Evolutionary conservation across 2,329 filamentous ascomycete species (phyloP).

Genomic region (Byssothecium circinans): DNA sequence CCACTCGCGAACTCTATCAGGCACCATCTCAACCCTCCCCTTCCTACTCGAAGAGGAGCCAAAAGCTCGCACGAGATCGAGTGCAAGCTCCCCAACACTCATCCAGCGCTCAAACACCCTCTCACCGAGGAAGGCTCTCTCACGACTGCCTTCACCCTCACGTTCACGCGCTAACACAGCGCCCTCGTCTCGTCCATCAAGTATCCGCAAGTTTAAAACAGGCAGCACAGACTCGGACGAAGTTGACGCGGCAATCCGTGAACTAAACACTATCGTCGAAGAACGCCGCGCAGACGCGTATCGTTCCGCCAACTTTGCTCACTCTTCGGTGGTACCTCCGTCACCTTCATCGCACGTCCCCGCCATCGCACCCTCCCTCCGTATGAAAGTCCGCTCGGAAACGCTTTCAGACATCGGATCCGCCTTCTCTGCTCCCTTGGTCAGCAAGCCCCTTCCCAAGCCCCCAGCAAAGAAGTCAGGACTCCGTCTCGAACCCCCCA

Average conservation of each 20-base stretch:
- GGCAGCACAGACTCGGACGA: slow-evolving; percentile 17
- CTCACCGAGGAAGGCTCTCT: slow-evolving; percentile 31
- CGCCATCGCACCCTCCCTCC: slow-evolving; percentile 50
- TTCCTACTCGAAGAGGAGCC: slow-evolving; percentile 28
- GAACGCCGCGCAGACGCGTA: slow-evolving; percentile 47
- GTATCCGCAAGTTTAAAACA: slow-evolving; percentile 40
- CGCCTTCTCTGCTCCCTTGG: slow-evolving; percentile 47
- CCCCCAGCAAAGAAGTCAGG: slow-evolving; percentile 15
- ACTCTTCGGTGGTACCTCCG: slow-evolving; percentile 29
- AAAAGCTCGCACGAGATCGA: slow-evolving; percentile 19
- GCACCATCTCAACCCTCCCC: slow-evolving; percentile 23
- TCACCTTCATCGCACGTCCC: slow-evolving; percentile 47
- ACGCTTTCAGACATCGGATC: slow-evolving; percentile 54
- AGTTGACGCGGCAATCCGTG: slow-evolving; percentile 50
- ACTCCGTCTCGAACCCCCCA: slow-evolving; percentile 30
- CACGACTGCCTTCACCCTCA: slow-evolving; percentile 37
- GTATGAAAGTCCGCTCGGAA: slow-evolving; percentile 50
- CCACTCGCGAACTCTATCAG: slow-evolving; percentile 20
- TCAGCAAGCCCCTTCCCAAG: slow-evolving; percentile 28
- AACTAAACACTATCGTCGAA: slow-evolving; percentile 54
- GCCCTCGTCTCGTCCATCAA: slow-evolving; percentile 36
- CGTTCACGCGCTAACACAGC: slow-evolving; percentile 41
- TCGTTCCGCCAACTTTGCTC: slow-evolving; percentile 31
- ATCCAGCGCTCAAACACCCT: slow-evolving; percentile 32
- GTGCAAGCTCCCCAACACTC: slow-evolving; percentile 19